phyloP scores from a whole-genome alignment of 305 asterid genomes.

The Fraxinus ornus region DNA sequence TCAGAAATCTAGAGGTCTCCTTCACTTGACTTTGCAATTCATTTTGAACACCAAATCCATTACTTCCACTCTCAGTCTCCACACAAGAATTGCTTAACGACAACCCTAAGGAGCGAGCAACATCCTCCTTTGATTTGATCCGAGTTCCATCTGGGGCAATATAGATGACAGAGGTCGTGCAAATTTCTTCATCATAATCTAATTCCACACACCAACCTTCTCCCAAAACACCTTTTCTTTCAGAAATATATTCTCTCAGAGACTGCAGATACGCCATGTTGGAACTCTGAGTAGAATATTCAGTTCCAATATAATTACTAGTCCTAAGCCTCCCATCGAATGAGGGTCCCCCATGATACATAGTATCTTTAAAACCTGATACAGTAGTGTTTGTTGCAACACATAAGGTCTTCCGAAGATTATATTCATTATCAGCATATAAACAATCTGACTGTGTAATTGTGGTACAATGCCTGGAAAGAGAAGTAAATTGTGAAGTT shows the following conservation, averaged over 20 bases:
- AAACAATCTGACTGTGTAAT: constrained; percentile 33
- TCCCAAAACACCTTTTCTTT: constrained; percentile 62
- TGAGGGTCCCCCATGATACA: constrained; percentile 28
- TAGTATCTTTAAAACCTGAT: constrained; percentile 31
- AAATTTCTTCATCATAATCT: constrained; percentile 45
- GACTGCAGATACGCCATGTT: constrained; percentile 56
- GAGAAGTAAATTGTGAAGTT: constrained; percentile 38
- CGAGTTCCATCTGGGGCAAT: constrained; percentile 73
- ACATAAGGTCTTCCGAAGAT: constrained; percentile 37
- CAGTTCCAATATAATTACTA: constrained; percentile 35
- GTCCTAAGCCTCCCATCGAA: constrained; percentile 33
- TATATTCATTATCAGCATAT: constrained; percentile 30
- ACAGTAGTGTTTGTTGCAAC: constrained; percentile 27
- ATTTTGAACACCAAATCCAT: constrained; percentile 35
- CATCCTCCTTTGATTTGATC: constrained; percentile 72
- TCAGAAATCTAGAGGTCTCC: constrained; percentile 41
- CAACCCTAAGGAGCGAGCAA: constrained; percentile 72
- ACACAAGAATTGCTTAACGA: constrained; percentile 30
- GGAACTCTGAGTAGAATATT: constrained; percentile 36
- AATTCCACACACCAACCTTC: constrained; percentile 89
- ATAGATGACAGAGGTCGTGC: constrained; percentile 62
- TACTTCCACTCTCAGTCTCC: constrained; percentile 42
- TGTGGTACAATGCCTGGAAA: constrained; percentile 35
- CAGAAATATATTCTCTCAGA: constrained; percentile 66
- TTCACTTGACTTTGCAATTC: constrained; percentile 38